phyloP scores from a whole-genome alignment of 2,329 filamentous ascomycete genomes.

The Pezicula rhizophila region DNA sequence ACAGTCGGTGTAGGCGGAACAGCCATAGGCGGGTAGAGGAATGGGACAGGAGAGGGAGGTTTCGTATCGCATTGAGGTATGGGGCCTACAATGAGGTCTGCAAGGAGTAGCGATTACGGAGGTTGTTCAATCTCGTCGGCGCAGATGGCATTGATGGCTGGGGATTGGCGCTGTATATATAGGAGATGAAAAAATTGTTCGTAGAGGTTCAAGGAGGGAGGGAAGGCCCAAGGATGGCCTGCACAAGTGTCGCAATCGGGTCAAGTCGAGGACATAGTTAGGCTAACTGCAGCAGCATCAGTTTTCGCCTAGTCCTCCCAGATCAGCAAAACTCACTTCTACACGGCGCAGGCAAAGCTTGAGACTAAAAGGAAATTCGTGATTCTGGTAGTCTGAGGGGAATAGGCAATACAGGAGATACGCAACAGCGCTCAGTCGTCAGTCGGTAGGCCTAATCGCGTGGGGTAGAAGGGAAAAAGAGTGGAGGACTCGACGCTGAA shows the following conservation, averaged over 20 bases:
- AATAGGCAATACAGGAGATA: not conserved
- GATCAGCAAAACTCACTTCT: not conserved
- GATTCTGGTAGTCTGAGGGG: not conserved
- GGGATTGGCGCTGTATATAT: conserved; percentile 3
- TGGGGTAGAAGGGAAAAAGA: not conserved
- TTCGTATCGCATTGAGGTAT: conserved; percentile 19
- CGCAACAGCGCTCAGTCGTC: not conserved
- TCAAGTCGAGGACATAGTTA: conserved; percentile 13
- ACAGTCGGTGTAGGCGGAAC: conserved; percentile 13
- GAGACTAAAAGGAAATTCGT: not conserved
- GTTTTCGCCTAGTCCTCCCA: not conserved
- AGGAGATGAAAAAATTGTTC: conserved; percentile 1
- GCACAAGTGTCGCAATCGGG: conserved; percentile 19
- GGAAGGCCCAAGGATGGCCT: conserved; percentile 2
- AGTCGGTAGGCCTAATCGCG: not conserved
- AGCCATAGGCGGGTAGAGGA: conserved; percentile 22
- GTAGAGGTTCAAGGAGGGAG: conserved; percentile 5
- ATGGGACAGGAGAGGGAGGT: conserved; percentile 7
- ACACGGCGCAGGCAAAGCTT: not conserved
- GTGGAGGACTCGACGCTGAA: not conserved
- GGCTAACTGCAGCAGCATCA: conserved; percentile 1
- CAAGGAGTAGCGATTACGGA: conserved; percentile 15
- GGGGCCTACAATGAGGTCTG: conserved; percentile 2
- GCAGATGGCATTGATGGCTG: conserved; percentile 3
- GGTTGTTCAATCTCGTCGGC: not conserved